Conservation (phyloP, 257 asterid genomes). For the Apocynum venetum region DNA sequence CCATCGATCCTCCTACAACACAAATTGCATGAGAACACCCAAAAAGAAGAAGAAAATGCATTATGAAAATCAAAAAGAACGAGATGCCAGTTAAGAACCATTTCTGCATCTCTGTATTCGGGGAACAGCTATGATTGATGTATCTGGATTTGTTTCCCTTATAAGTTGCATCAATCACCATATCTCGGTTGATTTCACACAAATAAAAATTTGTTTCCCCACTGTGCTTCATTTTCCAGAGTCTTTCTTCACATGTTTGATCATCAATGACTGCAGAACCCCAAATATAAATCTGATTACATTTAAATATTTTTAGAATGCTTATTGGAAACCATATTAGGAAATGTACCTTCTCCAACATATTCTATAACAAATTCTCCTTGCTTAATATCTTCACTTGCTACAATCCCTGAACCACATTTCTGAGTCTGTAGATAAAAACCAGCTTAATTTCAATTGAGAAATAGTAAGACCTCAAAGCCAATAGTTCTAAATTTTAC, state of each 20-base stretch:
- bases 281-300: slow-evolving; percentile 6
- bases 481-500: neutral
- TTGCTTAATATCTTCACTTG: slow-evolving; percentile 81
- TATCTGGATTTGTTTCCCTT: slow-evolving; percentile 97
- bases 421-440: slow-evolving; percentile 73
- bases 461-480: neutral
- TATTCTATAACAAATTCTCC: slow-evolving; percentile 93
- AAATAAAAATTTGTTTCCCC: slow-evolving; percentile 92
- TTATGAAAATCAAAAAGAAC: slow-evolving; percentile 7
- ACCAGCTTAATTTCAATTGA: slow-evolving; percentile 10
- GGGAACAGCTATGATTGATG: slow-evolving; percentile 96
- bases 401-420: slow-evolving; percentile 91
- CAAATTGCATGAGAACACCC: slow-evolving; percentile 14
- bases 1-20: slow-evolving; percentile 82
- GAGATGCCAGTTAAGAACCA: slow-evolving; percentile 45
- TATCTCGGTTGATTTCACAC: slow-evolving; percentile 90
- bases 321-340: neutral
- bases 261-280: slow-evolving; percentile 83
- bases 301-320: neutral
- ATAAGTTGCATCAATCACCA: slow-evolving; percentile 97
- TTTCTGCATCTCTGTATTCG: slow-evolving; percentile 98
- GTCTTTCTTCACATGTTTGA: slow-evolving; percentile 93
- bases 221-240: slow-evolving; percentile 93
- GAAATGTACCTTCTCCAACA: slow-evolving; percentile 87
- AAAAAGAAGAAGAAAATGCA: neutral